A percentile compares a stretch with the other conserved stretches of the same genome.
Conservation (phyloP, 306 rosid species). For the Medicago arabica region DNA sequence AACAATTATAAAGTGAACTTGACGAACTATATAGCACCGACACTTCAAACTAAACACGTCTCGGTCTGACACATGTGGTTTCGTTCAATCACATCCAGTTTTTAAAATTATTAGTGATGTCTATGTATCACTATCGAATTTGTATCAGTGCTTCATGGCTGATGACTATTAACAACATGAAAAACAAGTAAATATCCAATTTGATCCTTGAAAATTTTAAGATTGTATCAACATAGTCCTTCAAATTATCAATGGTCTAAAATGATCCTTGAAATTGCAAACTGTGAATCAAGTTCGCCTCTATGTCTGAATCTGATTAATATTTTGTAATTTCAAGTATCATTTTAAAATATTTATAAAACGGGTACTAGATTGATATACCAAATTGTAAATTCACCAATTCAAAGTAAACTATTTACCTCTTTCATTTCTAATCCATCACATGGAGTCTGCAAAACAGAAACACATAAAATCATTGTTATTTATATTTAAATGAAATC, state of each 20-base stretch:
- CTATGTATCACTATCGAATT: neutral
- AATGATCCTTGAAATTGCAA: too few species aligned
- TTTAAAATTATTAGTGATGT: neutral
- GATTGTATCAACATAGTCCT: too few species aligned
- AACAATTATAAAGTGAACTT: neutral
- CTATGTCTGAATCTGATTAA: too few species aligned
- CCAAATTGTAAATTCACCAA: neutral
- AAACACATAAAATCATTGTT: slow-evolving; percentile 22
- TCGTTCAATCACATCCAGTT: neutral
- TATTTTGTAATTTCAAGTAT: too few species aligned
- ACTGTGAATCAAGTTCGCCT: too few species aligned
- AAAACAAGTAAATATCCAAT: neutral
- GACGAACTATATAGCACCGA: neutral
- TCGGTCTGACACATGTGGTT: neutral
- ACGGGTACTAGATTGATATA: too few species aligned
- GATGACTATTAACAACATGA: slow-evolving; percentile 9
- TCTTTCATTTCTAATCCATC: slow-evolving; percentile 72
- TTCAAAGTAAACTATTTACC: slow-evolving; percentile 55
- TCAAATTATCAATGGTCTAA: too few species aligned
- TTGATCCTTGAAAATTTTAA: too few species aligned
- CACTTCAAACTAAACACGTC: neutral
- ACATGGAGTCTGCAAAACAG: slow-evolving; percentile 69
- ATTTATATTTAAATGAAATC: slow-evolving; percentile 21
- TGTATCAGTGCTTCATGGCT: neutral
- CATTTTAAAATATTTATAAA: too few species aligned